Percentiles rank a stretch among this genome's conserved stretches.
phyloP scores from a whole-genome alignment of 192 early-diverging fungal species.

The Coemansia umbellata region DNA sequence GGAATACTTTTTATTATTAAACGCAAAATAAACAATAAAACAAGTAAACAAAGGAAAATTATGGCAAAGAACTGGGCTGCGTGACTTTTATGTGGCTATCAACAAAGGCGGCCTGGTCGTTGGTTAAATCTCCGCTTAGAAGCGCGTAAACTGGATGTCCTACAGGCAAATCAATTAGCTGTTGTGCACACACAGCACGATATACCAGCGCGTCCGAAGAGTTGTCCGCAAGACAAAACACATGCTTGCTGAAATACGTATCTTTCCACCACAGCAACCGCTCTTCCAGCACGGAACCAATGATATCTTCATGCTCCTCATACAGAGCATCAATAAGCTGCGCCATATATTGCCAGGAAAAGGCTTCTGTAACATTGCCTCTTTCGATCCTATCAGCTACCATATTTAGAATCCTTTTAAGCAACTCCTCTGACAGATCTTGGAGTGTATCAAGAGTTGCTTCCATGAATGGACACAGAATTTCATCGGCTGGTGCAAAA shows the following conservation, averaged over 20 bases:
- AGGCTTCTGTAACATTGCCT: constrained; percentile 12
- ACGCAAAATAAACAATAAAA: no score
- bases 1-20: no score
- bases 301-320: not conserved
- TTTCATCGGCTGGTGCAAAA: constrained; percentile 7
- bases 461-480: constrained; percentile 12
- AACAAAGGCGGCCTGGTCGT: constrained; percentile 11
- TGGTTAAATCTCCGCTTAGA: constrained; percentile 6
- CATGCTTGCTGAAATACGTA: constrained; percentile 11
- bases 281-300: constrained; percentile 8
- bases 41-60: no score
- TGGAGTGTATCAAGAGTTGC: not conserved
- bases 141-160: constrained; percentile 18
- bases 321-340: not conserved
- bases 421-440: not conserved
- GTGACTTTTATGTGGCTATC: constrained; percentile 4
- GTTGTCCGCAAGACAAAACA: not conserved
- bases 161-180: constrained; percentile 9
- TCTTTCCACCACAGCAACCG: constrained; percentile 29
- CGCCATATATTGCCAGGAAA: constrained; percentile 25
- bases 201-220: constrained; percentile 8
- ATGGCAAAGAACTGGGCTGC: no score
- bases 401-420: constrained; percentile 6
- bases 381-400: constrained; percentile 30
- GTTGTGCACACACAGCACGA: constrained; percentile 26